Percentiles rank a stretch among this genome's conserved stretches.
phyloP scores from a whole-genome alignment of 23 red algal species.

The Gracilariopsis chorda region DNA sequence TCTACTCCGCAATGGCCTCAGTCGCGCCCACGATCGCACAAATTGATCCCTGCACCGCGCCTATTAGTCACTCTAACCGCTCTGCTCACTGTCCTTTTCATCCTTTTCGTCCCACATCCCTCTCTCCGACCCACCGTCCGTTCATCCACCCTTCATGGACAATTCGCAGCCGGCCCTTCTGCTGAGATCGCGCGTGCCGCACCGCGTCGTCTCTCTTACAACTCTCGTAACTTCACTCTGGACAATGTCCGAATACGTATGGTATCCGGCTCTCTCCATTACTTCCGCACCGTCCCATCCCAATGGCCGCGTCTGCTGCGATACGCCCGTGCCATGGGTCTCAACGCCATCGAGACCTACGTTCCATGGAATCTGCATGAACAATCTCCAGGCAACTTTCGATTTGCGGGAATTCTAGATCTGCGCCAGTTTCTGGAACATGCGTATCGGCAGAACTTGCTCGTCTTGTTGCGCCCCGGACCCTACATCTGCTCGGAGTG shows the following conservation, averaged over 20 bases:
- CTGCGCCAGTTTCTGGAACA: conserved; percentile 57
- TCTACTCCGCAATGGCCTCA: too few relatives aligned
- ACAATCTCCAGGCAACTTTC: conserved; percentile 24
- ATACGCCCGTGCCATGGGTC: conserved; percentile 48
- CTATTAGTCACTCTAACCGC: too few relatives aligned
- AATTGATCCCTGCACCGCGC: too few relatives aligned
- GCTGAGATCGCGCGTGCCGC: too few relatives aligned
- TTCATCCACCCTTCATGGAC: too few relatives aligned
- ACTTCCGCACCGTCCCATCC: conserved; percentile 75
- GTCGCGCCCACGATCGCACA: too few relatives aligned
- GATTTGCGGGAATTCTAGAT: conserved; percentile 70
- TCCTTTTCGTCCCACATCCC: too few relatives aligned
- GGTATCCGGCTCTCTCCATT: conserved; percentile 81
- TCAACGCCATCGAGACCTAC: conserved; percentile 91
- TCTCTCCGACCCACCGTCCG: too few relatives aligned
- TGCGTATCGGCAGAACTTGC: conserved; percentile 50
- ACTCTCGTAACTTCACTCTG: conserved; percentile 21
- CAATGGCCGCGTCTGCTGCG: conserved; percentile 63
- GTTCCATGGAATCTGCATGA: conserved; percentile 85
- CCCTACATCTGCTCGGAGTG: conserved; percentile 91
- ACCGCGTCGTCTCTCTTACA: conserved; percentile 40
- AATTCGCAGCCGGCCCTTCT: too few relatives aligned
- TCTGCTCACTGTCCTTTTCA: too few relatives aligned
- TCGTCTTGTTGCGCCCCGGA: conserved; percentile 71
- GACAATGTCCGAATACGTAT: conserved; percentile 51